Base-by-base conservation (phyloP, 352 stramenopile species). In the Aphanomyces cochlioides region DNA sequence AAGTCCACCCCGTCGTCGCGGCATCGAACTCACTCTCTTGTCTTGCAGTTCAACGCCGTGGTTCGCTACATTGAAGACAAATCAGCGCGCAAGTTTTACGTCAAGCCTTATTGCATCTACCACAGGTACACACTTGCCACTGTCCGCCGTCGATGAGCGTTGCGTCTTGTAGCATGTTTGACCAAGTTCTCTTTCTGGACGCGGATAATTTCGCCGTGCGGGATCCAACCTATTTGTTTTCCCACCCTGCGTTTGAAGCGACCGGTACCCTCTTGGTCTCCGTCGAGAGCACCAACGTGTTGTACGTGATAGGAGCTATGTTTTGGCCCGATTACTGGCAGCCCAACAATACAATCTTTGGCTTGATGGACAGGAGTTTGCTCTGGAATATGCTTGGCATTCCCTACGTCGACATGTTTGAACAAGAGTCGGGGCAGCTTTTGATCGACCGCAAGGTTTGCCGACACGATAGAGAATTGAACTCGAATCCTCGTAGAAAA, bases 271-370 rank as follows among this genome's bases (percentile, higher is more conserved):
- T n/a, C n/a, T n/a, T 19, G 45, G 28, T 28, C 28, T 28, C 28
- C 28, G 28, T 28, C 28, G 28, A 28, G 28, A 28, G 28, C 2
- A 28, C 28, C 28, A 28, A 28, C 28, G 28, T 53, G 45, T n/a
- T 53, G 17, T 50, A 50, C 45, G 17, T 53, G n/a, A 53, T 53
- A 53, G 87, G 87, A 48, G 85, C 87, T 13, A 77, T 95, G 7
- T 95, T 95, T 74, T 95, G 87, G 87, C 87, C 87, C 6, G 87
- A 95, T 68, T 95, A 93, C 57, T 95, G 87, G 87, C 79, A 82
- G 47, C 84, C 84, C 3, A 61, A 41, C 7, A 79, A 78, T 34
- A 93, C 83, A 7, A 78, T 77, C 3, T 94, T 92, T 69, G 92
- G 92, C 54, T 75, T 95, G 7, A 81, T 92, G 0, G 71, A 87